Evolutionary conservation across 768 basidiomycete species (phyloP).

Genomic region (Psilocybe cubensis): DNA sequence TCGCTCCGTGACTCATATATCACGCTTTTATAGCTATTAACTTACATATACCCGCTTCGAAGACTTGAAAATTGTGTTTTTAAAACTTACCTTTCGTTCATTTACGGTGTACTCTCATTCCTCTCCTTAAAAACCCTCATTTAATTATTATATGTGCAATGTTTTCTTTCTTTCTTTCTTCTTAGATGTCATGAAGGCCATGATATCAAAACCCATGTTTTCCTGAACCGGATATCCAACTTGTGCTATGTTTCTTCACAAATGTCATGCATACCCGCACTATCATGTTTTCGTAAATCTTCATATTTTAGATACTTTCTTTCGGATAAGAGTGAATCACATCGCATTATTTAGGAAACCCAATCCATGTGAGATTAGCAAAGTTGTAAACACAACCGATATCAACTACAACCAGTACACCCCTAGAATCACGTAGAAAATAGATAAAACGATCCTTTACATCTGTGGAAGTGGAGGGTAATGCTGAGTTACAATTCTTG

Average conservation of each 20-base stretch:
- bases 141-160: slow-evolving; percentile 25
- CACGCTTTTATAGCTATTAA: slow-evolving; percentile 67
- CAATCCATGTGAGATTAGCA: not conserved
- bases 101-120: slow-evolving; percentile 20
- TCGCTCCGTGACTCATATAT: not conserved
- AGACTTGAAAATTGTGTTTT: slow-evolving; percentile 49
- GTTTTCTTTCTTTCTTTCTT: slow-evolving; percentile 9
- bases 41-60: slow-evolving; percentile 84
- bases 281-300: not conserved
- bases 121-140: slow-evolving; percentile 21
- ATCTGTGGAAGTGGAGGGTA: slow-evolving; percentile 10
- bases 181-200: not conserved
- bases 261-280: not conserved
- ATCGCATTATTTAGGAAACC: not conserved
- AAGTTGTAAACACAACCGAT: not conserved
- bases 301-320: not conserved
- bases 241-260: not conserved
- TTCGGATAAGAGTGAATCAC: not conserved
- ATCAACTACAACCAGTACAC: too few relatives aligned
- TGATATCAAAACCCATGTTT: not conserved
- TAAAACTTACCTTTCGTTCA: slow-evolving; percentile 14
- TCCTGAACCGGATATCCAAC: not conserved
- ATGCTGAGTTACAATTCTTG: not conserved
- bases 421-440: too few relatives aligned
- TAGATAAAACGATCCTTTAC: slow-evolving; percentile 10